Evolutionary conservation across 345 rosid species (phyloP), one percentile per base, ranked within the genome.

Genomic region (Eucalyptus paniculata): DNA sequence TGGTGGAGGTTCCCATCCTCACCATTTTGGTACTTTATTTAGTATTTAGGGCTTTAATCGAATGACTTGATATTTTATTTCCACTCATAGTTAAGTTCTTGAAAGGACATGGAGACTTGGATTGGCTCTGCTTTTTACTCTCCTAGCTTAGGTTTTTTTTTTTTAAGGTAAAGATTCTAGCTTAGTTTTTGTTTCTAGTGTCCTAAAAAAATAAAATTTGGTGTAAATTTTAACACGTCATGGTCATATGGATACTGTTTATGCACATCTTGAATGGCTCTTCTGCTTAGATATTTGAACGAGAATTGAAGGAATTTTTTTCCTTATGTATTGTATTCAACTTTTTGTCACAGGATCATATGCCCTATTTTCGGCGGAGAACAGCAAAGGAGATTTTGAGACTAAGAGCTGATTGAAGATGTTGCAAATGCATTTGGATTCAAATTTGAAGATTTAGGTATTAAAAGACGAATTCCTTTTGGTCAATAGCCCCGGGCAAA

Each of bases 321-420:
- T 5, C 44, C 54, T 37, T 17, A 9, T 50, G 62, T 86, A 37
- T 86, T 54, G 6, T 86, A 32, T 87, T 54, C 1, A 3, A 77
- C 42, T 87, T 65, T 58, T 44, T 51, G 12, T 82, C 82, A 92
- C 91, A 98, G 99, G 97, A 94, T 83, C 94, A 96, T 90, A 98
- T 98, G 99, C 97, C 97, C 85, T 98, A 97, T 92, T 98, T 98
- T 87, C 94, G 99, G 32, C 49, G 90, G 89, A 95, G 99, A 92
- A 98, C 99, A 14, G 97, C 97, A 3, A 97, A 96, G 91, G 99
- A 98, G 92, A 95, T 98, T 88, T 93, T 98, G 87, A 94, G 94
- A 93, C 88, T 96, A 93, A 94, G 94, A 94, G 99, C 99, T 9
- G 97, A 98, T 89, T 98, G 94, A 97, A 88, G 90, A 40, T 49